These are phyloP conservation scores for Yarrowia galli DNA, from an alignment of 1,139 yeast species.

Conservation along the genomic window DNA sequence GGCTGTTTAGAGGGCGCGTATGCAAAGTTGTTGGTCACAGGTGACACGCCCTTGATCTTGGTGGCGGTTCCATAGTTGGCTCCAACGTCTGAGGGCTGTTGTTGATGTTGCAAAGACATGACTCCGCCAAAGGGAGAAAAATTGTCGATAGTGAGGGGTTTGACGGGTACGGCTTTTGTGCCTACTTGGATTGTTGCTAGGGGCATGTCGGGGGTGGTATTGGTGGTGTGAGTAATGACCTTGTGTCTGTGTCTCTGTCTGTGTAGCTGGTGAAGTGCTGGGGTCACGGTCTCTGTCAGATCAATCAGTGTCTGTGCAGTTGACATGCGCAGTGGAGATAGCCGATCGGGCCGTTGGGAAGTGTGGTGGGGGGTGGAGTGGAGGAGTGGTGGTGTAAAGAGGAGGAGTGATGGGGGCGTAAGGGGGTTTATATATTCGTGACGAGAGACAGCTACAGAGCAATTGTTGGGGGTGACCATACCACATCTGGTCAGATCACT, in stretches of 20 bases:
- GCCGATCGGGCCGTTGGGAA: slow-evolving; percentile 35
- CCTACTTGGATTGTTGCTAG: slow-evolving; percentile 23
- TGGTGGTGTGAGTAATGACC: no score
- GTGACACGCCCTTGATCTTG: slow-evolving; percentile 76
- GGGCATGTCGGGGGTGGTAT: neutral
- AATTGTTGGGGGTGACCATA: no score
- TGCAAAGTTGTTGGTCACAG: slow-evolving; percentile 62
- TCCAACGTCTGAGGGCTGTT: slow-evolving; percentile 53
- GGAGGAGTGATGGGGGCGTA: neutral
- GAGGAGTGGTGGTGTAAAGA: neutral
- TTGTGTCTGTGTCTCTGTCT: no score
- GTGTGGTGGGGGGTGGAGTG: no score
- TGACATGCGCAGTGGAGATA: neutral
- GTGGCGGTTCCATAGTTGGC: slow-evolving; percentile 96
- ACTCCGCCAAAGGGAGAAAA: slow-evolving; percentile 63
- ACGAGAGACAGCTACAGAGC: no score
- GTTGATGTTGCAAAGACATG: slow-evolving; percentile 63
- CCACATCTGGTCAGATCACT: no score
- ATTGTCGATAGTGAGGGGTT: slow-evolving; percentile 57
- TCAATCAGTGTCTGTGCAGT: neutral
- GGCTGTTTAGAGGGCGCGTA: slow-evolving; percentile 57
- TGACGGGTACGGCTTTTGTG: slow-evolving; percentile 45
- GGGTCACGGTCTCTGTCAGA: neutral
- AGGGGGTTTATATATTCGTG: neutral
- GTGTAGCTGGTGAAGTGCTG: no score